These are phyloP conservation scores for Metrosideros polymorpha DNA, from an alignment of 441 rosid genomes.

Conservation along the genomic window DNA sequence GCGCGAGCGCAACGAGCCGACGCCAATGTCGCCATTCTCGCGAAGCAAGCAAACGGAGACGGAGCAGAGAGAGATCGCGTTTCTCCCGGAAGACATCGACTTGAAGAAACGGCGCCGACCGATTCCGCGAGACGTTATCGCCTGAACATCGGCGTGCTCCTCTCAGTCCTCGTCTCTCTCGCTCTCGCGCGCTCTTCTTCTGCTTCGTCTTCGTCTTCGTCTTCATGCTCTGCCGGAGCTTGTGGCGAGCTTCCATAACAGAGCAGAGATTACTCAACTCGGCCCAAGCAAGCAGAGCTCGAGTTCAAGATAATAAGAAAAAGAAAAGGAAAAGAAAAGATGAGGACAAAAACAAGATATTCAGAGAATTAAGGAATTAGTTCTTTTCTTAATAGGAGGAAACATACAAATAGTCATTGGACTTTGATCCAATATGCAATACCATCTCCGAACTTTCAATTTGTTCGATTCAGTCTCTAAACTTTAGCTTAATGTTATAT, in stretches of 20 bases:
- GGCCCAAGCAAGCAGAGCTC: too few species aligned
- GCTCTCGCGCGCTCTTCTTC: not conserved
- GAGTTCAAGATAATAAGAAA: too few species aligned
- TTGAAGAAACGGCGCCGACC: not conserved
- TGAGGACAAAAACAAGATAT: too few species aligned
- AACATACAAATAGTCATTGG: too few species aligned
- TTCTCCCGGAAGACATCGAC: not conserved
- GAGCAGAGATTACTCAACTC: too few species aligned
- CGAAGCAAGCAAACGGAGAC: not conserved
- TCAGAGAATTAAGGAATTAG: too few species aligned
- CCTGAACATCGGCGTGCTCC: not conserved
- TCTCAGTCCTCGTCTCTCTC: not conserved
- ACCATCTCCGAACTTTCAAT: too few species aligned
- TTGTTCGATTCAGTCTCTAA: too few species aligned
- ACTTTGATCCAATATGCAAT: too few species aligned
- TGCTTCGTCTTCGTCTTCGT: not conserved
- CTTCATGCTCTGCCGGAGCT: not conserved
- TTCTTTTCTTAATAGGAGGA: too few species aligned
- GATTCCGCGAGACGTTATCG: not conserved
- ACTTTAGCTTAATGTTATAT: too few species aligned
- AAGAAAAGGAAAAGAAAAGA: too few species aligned
- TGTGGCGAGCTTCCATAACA: not conserved
- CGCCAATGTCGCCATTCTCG: not conserved
- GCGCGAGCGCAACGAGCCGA: not conserved
- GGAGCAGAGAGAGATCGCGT: not conserved